Conservation (phyloP, 352 stramenopile species). For the Phytopythium chamaehyphon region DNA sequence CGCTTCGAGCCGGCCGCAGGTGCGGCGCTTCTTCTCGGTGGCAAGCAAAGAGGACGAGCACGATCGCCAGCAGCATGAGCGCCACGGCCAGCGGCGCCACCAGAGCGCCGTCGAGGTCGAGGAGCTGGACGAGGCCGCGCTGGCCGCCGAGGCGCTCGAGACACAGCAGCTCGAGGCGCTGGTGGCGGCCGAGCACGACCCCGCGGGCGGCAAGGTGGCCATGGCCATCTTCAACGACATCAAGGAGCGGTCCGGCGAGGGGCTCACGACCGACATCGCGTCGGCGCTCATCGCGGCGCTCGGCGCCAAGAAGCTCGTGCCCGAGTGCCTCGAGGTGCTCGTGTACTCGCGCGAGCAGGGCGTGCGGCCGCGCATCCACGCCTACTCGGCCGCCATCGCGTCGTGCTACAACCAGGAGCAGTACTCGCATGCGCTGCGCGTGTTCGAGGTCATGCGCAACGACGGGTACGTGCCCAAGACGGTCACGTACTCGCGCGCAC, state of each 20-base stretch:
- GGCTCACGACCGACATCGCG: slow-evolving; percentile 38
- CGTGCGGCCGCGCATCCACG: slow-evolving; percentile 72
- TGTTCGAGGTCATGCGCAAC: slow-evolving; percentile 87
- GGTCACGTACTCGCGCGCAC: slow-evolving; percentile 81
- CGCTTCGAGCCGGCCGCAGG: not conserved
- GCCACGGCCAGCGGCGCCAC: slow-evolving; percentile 4
- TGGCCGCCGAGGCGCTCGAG: slow-evolving; percentile 21
- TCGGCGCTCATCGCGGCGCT: slow-evolving; percentile 67
- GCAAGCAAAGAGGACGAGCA: slow-evolving; percentile 10
- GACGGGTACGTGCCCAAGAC: slow-evolving; percentile 75
- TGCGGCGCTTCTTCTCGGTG: slow-evolving; percentile 16
- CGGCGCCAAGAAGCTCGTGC: slow-evolving; percentile 27
- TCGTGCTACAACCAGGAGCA: slow-evolving; percentile 74
- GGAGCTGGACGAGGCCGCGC: slow-evolving; percentile 11
- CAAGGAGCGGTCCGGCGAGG: slow-evolving; percentile 20
- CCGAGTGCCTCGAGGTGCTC: slow-evolving; percentile 63
- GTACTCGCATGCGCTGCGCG: slow-evolving; percentile 64
- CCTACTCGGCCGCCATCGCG: slow-evolving; percentile 76
- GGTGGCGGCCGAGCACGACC: slow-evolving; percentile 27
- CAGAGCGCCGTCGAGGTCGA: slow-evolving; percentile 12
- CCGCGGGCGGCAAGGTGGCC: slow-evolving; percentile 30
- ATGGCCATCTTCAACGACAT: slow-evolving; percentile 57
- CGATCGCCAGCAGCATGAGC: too few species aligned
- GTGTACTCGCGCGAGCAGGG: slow-evolving; percentile 61
- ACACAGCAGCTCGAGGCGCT: slow-evolving; percentile 15